Evolutionary conservation across 306 rosid genomes (phyloP), one percentile per base, ranked within the genome.

Genomic region (Fragaria iinumae): DNA sequence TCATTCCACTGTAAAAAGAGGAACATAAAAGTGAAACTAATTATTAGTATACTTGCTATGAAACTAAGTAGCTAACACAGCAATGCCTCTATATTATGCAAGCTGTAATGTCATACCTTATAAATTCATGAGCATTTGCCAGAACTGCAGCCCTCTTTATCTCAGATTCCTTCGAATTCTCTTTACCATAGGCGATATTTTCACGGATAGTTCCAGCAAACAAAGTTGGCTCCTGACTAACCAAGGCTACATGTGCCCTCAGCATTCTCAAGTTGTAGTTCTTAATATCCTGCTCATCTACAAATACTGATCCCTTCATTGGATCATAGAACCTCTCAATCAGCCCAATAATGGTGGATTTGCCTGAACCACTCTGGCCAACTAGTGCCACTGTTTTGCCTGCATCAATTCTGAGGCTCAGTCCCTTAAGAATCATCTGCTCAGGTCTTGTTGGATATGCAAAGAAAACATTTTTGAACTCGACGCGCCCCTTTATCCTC

Each of bases 71-170:
- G 16, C 38, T 60, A 60, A 32, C 8, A 62, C 2, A 34, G 13
- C 21, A 65, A 17, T 65, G 13, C 21, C 16, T 38, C 4, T 39
- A 12, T 29, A 18, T 20, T 11, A 63, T 75, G 62, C 29, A 4
- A 77, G 41, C 29, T 23, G 11, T 49, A 11, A 18, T 38, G 39
- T 73, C 83, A 0, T 88, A 91, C 98, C 98, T 88, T 86, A 88
- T 82, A 80, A 94, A 94, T 72, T 94, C 98, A 67, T 92, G 98
- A 80, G 98, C 97, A 82, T 92, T 92, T 59, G 98, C 98, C 48
- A 84, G 83, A 80, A 86, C 67, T 45, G 97, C 97, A 76, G 95
- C 98, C 73, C 80, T 86, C 86, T 85, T 86, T 32, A 94, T 89
- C 90, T 94, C 97, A 18, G 96, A 80, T 82, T 91, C 95, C 44